Conservation (phyloP, 805 yeast genomes). For the Wickerhamomyces strasburgensis region DNA sequence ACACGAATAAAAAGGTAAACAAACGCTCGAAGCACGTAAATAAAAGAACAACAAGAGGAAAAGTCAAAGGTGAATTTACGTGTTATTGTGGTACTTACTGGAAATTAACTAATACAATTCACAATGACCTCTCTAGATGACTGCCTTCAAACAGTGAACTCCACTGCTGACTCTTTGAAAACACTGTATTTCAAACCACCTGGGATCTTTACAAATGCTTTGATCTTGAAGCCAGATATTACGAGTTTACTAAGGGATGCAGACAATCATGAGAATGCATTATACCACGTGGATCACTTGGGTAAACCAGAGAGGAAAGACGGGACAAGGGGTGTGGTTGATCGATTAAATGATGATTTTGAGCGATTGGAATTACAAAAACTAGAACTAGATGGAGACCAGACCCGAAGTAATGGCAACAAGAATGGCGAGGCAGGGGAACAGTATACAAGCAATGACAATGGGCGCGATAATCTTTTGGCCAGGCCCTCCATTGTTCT, state of each 20-base stretch:
- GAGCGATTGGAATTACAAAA: slow-evolving; percentile 27
- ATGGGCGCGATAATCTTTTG: background rate
- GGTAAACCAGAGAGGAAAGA: slow-evolving; percentile 44
- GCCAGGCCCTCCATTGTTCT: slow-evolving; percentile 18
- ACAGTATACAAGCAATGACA: background rate
- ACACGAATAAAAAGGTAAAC: no score
- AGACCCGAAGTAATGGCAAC: no score
- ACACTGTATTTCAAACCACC: slow-evolving; percentile 46
- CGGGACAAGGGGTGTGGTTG: slow-evolving; percentile 39
- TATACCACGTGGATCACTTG: slow-evolving; percentile 38
- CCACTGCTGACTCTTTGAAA: slow-evolving; percentile 17
- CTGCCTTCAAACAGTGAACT: slow-evolving; percentile 9
- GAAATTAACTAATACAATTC: no score
- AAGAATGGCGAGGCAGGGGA: slow-evolving; percentile 21
- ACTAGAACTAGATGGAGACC: slow-evolving; percentile 18
- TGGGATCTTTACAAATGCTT: slow-evolving; percentile 63
- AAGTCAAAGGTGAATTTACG: no score
- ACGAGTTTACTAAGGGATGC: slow-evolving; percentile 59
- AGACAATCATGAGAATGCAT: slow-evolving; percentile 43
- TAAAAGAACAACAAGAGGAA: background rate
- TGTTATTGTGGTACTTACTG: no score
- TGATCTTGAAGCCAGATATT: slow-evolving; percentile 46
- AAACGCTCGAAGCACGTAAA: no score
- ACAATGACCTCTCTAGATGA: slow-evolving; percentile 14
- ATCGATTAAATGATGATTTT: slow-evolving; percentile 31